Conservation (phyloP, 164 flowering plant species). For the Malania oleifera region DNA sequence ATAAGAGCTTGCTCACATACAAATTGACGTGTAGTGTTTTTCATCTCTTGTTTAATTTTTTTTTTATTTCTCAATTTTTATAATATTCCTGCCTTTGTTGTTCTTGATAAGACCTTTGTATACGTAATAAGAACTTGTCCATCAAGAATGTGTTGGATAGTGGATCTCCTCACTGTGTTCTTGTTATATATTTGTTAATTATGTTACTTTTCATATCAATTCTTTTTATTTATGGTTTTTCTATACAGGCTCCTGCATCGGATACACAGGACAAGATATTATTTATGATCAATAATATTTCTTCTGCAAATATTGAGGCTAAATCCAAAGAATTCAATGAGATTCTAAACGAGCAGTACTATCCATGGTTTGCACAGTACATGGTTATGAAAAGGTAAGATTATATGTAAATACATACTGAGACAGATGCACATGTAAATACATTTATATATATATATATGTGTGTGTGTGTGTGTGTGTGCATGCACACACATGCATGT, state of each 20-base stretch:
- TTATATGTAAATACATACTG: background rate
- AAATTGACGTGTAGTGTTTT: no score
- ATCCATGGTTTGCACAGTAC: constrained; percentile 96
- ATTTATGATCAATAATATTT: constrained; percentile 82
- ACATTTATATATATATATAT: background rate
- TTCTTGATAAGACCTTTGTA: no score
- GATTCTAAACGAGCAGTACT: constrained; percentile 66
- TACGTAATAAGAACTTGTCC: no score
- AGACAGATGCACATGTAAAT: background rate
- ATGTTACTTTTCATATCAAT: background rate
- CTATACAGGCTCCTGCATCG: constrained; percentile 69
- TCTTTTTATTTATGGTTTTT: constrained; percentile 5
- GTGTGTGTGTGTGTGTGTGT: constrained; percentile 1
- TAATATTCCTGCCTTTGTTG: no score
- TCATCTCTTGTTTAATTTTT: no score
- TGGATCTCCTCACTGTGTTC: no score
- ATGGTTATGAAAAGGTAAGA: constrained; percentile 97
- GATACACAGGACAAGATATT: constrained; percentile 90
- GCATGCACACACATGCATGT: no score
- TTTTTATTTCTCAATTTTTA: no score
- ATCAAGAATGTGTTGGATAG: no score
- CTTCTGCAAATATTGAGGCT: constrained; percentile 66
- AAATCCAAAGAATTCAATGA: constrained; percentile 86
- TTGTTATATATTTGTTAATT: background rate
- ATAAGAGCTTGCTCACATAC: no score